These are phyloP conservation scores for Paraphaeosphaeria minitans DNA, from an alignment of 2,329 filamentous ascomycete species.

Conservation along the genomic window DNA sequence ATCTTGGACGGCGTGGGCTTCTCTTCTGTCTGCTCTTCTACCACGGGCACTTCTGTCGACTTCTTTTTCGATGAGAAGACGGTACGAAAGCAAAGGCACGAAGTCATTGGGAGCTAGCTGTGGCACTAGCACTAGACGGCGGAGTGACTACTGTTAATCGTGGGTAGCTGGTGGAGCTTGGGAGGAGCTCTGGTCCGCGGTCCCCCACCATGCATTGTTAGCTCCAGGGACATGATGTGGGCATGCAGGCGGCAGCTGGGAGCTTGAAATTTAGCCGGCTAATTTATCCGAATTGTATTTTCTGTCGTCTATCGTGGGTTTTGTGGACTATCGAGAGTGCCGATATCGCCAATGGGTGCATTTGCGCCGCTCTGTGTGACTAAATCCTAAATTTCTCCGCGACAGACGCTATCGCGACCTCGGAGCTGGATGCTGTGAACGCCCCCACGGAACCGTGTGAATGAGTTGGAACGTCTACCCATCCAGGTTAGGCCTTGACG, in stretches of 20 bases:
- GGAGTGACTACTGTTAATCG: slow-evolving; percentile 28
- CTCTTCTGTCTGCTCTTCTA: slow-evolving; percentile 14
- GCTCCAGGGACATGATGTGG: slow-evolving; percentile 24
- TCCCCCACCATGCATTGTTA: slow-evolving; percentile 23
- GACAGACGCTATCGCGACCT: neutral
- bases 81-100: slow-evolving; percentile 24
- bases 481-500: neutral
- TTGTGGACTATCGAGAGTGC: slow-evolving; percentile 21
- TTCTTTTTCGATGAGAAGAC: slow-evolving; percentile 22
- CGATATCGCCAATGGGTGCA: slow-evolving; percentile 29
- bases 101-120: slow-evolving; percentile 21
- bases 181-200: slow-evolving; percentile 29
- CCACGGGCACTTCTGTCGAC: slow-evolving; percentile 12
- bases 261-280: slow-evolving; percentile 35
- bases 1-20: slow-evolving; percentile 25
- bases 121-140: slow-evolving; percentile 22
- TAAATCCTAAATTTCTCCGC: slow-evolving; percentile 16
- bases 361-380: slow-evolving; percentile 24
- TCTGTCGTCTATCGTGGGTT: slow-evolving; percentile 23
- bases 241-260: slow-evolving; percentile 29
- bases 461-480: neutral
- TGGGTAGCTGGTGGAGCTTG: slow-evolving; percentile 20
- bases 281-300: slow-evolving; percentile 41
- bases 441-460: slow-evolving; percentile 10
- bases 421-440: slow-evolving; percentile 6